A percentile compares a stretch with the other conserved stretches of the same genome.
These are phyloP conservation scores for Pyropia haitanensis DNA, from an alignment of 23 red algal species.

Conservation along the genomic window DNA sequence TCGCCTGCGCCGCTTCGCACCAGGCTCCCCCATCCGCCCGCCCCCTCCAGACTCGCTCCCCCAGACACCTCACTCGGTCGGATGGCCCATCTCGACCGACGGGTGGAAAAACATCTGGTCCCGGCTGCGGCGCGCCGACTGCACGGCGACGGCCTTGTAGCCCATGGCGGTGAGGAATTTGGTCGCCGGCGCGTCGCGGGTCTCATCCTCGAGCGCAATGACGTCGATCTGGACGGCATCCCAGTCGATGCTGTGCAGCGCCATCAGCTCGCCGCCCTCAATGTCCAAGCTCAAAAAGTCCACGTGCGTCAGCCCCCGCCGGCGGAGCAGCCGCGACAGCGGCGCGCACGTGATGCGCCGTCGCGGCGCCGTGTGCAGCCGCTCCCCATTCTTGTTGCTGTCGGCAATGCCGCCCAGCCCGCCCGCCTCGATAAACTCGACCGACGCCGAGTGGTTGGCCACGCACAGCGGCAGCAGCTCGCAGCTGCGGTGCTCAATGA, in stretches of 20 bases:
- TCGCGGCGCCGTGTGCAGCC: too few relatives aligned
- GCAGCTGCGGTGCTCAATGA: conserved; percentile 24
- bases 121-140: too few relatives aligned
- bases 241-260: conserved; percentile 45
- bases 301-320: background rate
- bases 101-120: too few relatives aligned
- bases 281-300: conserved; percentile 53
- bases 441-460: conserved; percentile 8
- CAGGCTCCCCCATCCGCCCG: too few relatives aligned
- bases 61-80: too few relatives aligned
- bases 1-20: too few relatives aligned
- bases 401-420: conserved; percentile 27
- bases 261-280: conserved; percentile 39
- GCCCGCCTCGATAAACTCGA: conserved; percentile 12
- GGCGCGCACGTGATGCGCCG: too few relatives aligned
- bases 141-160: conserved; percentile 1
- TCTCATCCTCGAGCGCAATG: conserved; percentile 21
- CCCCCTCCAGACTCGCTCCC: too few relatives aligned
- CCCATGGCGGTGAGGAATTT: conserved; percentile 26
- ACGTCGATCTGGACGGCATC: conserved; percentile 28
- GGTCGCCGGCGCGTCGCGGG: conserved; percentile 2
- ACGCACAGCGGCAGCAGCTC: conserved; percentile 33
- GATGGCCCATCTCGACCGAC: too few relatives aligned
- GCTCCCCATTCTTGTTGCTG: conserved; percentile 57
- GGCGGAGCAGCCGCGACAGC: too few relatives aligned